Evolutionary conservation across 768 basidiomycete genomes (phyloP), one percentile per base, ranked within the genome.

Genomic region (Tricholoma terreum): DNA sequence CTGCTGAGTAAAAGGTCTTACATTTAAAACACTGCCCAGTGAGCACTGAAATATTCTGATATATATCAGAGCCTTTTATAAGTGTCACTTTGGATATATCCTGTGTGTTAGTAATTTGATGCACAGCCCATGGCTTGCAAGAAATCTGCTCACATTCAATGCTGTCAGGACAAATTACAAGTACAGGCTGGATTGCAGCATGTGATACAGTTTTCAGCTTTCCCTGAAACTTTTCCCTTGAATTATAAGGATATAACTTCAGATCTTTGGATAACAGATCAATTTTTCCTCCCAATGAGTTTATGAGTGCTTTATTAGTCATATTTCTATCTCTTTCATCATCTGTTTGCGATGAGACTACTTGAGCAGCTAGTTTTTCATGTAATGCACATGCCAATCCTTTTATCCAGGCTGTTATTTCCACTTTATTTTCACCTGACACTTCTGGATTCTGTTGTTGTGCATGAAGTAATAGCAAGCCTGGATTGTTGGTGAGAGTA

Each of bases 391-490:
- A 27, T 31, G 59, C 57, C 45, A 61, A 59, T 15, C 34, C 58
- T 61, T 58, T 61, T 3, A 61, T 58, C 59, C 59, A 61, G 15
- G 51, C 58, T 45, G 50, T 27, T 21, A 40, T 45, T 24, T 34
- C 12, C 15, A 46, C 35, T 21, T 15, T 31, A 7, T 21, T 52
- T 38, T 61, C 59, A 15, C 49, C 53, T n/a, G 6, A 10, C 5
- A 24, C 42, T 24, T 34, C 24, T 19, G 58, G 58, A 50, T 54
- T 45, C 19, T 58, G 52, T 51, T 63, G 60, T 12, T 38, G 43
- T 17, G 51, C 59, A 61, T 62, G 61, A 22, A 62, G 35, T 21
- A 56, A 61, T 31, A 62, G 45, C 22, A 63, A 11, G 24, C 58
- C 57, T 12, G 52, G 30, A 52, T 63, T 63, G 33, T 46, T 51